Evolutionary conservation across 345 rosid species (phyloP).

Genomic region (Corymbia maculata): DNA sequence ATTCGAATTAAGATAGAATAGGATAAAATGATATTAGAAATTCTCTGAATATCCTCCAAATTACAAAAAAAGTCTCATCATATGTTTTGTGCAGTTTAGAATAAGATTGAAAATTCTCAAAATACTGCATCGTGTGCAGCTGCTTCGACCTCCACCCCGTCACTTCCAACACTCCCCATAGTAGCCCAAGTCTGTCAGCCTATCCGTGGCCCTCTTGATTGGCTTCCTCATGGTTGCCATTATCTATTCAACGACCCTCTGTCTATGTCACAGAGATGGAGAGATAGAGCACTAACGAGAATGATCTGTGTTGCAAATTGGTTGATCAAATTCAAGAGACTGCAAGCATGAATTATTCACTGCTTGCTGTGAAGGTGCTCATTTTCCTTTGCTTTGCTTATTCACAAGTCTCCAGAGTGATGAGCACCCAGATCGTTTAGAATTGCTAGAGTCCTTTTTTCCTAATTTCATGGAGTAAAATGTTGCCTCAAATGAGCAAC

Average conservation of each 20-base stretch:
- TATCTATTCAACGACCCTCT: neutral
- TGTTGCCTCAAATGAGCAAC: neutral
- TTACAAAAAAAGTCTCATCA: neutral
- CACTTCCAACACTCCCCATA: neutral
- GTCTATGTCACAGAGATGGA: neutral
- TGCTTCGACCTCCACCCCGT: neutral
- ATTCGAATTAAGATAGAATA: neutral
- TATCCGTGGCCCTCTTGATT: neutral
- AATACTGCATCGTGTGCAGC: neutral
- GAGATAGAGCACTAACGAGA: neutral
- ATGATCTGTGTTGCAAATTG: neutral
- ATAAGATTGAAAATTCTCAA: neutral
- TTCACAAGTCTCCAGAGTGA: neutral
- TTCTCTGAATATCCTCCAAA: accelerated
- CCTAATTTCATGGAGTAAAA: neutral
- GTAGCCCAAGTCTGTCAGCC: neutral
- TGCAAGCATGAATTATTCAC: neutral
- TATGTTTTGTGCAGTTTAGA: neutral
- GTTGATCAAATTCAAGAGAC: neutral
- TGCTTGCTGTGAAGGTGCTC: neutral
- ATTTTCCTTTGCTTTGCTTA: neutral
- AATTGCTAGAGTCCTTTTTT: neutral
- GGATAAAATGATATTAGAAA: neutral
- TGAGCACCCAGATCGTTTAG: neutral
- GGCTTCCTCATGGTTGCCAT: neutral